A percentile compares a stretch with the other conserved stretches of the same genome.
phyloP scores from a whole-genome alignment of 208 protist species.

The Angomonas deanei region DNA sequence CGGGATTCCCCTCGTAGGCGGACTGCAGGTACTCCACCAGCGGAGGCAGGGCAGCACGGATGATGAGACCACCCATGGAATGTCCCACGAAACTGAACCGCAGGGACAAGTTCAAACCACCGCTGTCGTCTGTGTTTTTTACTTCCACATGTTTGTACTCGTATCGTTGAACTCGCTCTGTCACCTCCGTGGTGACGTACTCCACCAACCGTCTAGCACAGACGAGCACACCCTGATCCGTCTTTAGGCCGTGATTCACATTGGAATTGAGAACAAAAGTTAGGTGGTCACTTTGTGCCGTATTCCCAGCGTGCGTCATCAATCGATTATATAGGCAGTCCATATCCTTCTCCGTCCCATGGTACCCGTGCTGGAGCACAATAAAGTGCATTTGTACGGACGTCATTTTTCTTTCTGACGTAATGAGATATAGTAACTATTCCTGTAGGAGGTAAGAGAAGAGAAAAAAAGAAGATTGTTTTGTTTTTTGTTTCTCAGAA shows the following conservation, averaged over 20 bases:
- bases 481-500: background rate
- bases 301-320: background rate
- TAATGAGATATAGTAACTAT: too few relatives aligned
- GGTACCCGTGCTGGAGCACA: slow-evolving; percentile 64
- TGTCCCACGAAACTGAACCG: slow-evolving; percentile 45
- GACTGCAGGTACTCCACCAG: slow-evolving; percentile 7
- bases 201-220: slow-evolving; percentile 28
- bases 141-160: background rate
- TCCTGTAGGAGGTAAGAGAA: too few relatives aligned
- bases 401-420: background rate
- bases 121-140: background rate
- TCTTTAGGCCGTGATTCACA: slow-evolving; percentile 23
- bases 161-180: background rate
- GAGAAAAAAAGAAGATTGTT: background rate
- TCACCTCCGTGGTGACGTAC: background rate
- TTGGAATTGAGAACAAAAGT: slow-evolving; percentile 22
- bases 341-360: slow-evolving; percentile 34
- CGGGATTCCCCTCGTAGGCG: background rate
- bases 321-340: slow-evolving; percentile 15
- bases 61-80: slow-evolving; percentile 65
- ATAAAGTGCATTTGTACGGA: slow-evolving; percentile 24
- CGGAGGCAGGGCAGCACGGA: slow-evolving; percentile 41
- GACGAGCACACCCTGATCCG: slow-evolving; percentile 28
- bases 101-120: slow-evolving; percentile 10
- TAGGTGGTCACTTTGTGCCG: background rate